Percentiles rank a stretch among this genome's conserved stretches.
Conservation (phyloP, 2,329 filamentous ascomycete genomes). For the Sphaerulina musiva region DNA sequence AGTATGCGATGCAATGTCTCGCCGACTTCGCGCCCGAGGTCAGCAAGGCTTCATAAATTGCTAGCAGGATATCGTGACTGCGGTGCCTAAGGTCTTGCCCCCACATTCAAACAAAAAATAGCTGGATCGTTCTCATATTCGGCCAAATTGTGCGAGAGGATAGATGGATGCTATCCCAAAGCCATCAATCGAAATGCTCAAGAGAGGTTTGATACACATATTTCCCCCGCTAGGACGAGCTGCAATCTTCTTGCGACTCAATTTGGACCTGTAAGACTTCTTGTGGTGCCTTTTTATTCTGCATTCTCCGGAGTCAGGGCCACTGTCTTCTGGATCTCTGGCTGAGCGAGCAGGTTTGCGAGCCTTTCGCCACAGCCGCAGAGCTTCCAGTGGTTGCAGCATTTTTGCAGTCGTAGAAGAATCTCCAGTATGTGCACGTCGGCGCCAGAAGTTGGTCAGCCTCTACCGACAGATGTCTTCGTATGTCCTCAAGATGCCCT, state of each 20-base stretch:
- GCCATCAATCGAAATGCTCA: too few relatives aligned
- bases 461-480: constrained; percentile 25
- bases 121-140: too few relatives aligned
- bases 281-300: constrained; percentile 67
- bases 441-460: constrained; percentile 35
- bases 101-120: too few relatives aligned
- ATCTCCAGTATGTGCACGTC: constrained; percentile 76
- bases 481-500: constrained; percentile 59
- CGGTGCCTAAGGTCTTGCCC: too few relatives aligned
- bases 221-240: too few relatives aligned
- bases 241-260: constrained; percentile 73
- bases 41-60: too few relatives aligned
- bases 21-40: too few relatives aligned
- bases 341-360: constrained; percentile 61
- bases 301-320: constrained; percentile 65
- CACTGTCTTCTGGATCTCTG: constrained; percentile 63
- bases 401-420: constrained; percentile 73
- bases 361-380: constrained; percentile 70
- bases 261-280: constrained; percentile 69
- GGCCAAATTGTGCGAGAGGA: too few relatives aligned
- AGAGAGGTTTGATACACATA: too few relatives aligned
- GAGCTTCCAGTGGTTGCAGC: constrained; percentile 84
- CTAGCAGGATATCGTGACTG: too few relatives aligned
- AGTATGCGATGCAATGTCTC: too few relatives aligned
- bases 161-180: too few relatives aligned